phyloP scores from a whole-genome alignment of 2,329 filamentous ascomycete genomes.

The Dothistroma septosporum region DNA sequence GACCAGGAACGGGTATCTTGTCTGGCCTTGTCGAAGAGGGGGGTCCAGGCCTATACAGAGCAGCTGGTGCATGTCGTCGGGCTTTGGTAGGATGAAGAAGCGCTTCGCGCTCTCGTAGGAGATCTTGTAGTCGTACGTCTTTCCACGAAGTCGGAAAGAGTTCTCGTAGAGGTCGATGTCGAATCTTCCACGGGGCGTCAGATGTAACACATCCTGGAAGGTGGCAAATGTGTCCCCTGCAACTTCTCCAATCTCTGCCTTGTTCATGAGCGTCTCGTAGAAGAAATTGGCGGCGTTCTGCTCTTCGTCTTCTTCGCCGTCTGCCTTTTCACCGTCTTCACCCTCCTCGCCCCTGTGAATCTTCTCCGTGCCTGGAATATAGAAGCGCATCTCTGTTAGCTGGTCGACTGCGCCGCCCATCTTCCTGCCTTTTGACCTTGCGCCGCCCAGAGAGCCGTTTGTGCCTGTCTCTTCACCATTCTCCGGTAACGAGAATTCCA shows the following conservation, averaged over 20 bases:
- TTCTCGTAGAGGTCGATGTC: slow-evolving; percentile 99
- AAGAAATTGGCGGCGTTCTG: slow-evolving; percentile 96
- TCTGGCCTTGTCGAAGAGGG: slow-evolving; percentile 92
- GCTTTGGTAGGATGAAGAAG: slow-evolving; percentile 96
- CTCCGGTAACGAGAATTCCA: slow-evolving; percentile 79
- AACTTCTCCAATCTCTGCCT: slow-evolving; percentile 97
- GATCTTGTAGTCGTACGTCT: slow-evolving; percentile 99
- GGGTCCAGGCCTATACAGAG: slow-evolving; percentile 93
- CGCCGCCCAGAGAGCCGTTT: slow-evolving; percentile 70
- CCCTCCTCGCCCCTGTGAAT: slow-evolving; percentile 58
- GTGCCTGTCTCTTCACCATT: slow-evolving; percentile 68
- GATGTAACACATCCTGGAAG: slow-evolving; percentile 92
- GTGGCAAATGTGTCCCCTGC: slow-evolving; percentile 98
- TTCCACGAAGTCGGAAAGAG: slow-evolving; percentile 93
- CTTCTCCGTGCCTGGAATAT: slow-evolving; percentile 86
- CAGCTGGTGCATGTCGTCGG: slow-evolving; percentile 94
- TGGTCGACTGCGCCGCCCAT: slow-evolving; percentile 85
- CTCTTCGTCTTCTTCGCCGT: slow-evolving; percentile 63
- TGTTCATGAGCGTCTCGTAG: slow-evolving; percentile 96
- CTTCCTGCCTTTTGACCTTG: slow-evolving; percentile 76
- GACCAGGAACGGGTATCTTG: slow-evolving; percentile 93
- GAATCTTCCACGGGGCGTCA: slow-evolving; percentile 97
- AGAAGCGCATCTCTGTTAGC: slow-evolving; percentile 97
- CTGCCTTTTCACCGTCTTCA: slow-evolving; percentile 62
- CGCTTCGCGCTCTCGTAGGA: slow-evolving; percentile 98